phyloP scores from a whole-genome alignment of 257 asterid genomes.

The Lavandula angustifolia region DNA sequence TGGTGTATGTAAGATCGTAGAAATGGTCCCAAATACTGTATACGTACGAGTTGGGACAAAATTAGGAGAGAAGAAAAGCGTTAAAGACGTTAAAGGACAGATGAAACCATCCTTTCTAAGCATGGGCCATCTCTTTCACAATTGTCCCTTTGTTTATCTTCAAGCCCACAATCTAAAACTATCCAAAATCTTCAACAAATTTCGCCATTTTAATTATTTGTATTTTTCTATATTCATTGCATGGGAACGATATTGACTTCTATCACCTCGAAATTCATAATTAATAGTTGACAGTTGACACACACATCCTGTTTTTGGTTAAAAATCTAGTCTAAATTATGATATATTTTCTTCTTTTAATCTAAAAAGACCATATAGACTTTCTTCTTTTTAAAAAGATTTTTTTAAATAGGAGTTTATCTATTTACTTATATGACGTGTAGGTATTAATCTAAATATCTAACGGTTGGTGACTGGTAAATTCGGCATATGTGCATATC shows the following conservation, averaged over 20 bases:
- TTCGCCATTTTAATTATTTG: constrained; percentile 30
- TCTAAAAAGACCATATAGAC: not conserved
- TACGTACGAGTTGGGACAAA: not conserved
- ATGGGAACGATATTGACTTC: constrained; percentile 37
- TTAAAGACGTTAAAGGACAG: constrained; percentile 15
- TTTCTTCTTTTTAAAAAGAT: not conserved
- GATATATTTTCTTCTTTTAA: not conserved
- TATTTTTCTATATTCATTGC: constrained; percentile 31
- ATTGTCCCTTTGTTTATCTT: constrained; percentile 25
- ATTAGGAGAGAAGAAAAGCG: not conserved
- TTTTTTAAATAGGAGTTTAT: not conserved
- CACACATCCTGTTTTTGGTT: not conserved
- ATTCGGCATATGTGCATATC: not conserved
- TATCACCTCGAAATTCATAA: not conserved
- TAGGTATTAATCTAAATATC: not conserved
- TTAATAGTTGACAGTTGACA: no score
- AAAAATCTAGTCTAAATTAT: not conserved
- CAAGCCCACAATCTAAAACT: constrained; percentile 15
- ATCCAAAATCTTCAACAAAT: constrained; percentile 11
- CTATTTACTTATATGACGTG: no score
- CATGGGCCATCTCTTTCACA: constrained; percentile 31
- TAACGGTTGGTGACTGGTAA: not conserved
- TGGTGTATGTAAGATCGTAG: no score
- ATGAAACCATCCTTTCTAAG: constrained; percentile 34
- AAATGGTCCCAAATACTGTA: constrained; percentile 23